Percentiles rank a stretch among this genome's conserved stretches.
Conservation (phyloP, 2,329 filamentous ascomycete genomes). For the Aspergillus sp. region DNA sequence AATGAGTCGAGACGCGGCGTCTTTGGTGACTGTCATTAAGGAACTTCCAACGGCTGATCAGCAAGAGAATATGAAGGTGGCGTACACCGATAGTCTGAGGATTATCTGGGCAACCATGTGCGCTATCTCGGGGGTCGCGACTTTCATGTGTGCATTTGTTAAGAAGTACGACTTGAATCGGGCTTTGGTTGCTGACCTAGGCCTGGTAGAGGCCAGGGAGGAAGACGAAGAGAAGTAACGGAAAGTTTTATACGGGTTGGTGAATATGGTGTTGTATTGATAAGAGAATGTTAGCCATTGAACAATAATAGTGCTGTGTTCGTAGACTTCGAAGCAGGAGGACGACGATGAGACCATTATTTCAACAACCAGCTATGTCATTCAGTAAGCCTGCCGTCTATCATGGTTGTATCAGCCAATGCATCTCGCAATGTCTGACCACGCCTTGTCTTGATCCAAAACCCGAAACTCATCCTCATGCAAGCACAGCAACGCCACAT, state of each 20-base stretch:
- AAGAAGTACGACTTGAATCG: constrained; percentile 43
- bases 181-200: neutral
- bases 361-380: too few relatives aligned
- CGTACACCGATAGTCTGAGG: constrained; percentile 53
- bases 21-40: constrained; percentile 57
- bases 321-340: too few relatives aligned
- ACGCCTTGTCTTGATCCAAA: constrained; percentile 8
- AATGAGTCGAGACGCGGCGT: constrained; percentile 56
- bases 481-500: constrained; percentile 16
- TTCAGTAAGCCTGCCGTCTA: neutral
- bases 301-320: too few relatives aligned
- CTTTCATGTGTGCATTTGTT: constrained; percentile 52
- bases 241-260: neutral
- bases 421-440: constrained; percentile 8
- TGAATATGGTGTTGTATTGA: too few relatives aligned
- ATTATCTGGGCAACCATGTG: constrained; percentile 56
- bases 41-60: constrained; percentile 42
- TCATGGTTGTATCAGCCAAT: constrained; percentile 2
- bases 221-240: neutral
- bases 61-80: constrained; percentile 44
- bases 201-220: neutral
- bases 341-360: too few relatives aligned
- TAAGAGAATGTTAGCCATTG: too few relatives aligned
- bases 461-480: constrained; percentile 9
- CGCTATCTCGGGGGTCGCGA: constrained; percentile 48